Conservation (phyloP, 257 asterid genomes). For the Solanum peruvianum region DNA sequence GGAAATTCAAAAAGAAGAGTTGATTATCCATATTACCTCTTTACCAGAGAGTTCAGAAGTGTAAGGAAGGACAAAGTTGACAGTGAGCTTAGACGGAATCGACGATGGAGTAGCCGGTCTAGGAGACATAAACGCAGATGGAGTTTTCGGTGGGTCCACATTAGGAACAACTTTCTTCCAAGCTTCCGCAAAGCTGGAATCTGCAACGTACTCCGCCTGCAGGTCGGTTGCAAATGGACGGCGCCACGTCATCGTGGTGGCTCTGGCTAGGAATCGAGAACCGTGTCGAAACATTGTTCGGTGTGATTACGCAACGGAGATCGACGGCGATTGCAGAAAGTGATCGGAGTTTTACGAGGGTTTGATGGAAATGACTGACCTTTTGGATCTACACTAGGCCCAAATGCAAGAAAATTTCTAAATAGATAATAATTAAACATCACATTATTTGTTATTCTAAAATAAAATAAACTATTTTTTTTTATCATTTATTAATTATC, state of each 20-base stretch:
- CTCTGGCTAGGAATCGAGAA: conserved; percentile 16
- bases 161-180: conserved; percentile 56
- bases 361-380: not conserved
- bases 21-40: conserved; percentile 27
- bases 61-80: conserved; percentile 80
- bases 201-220: conserved; percentile 32
- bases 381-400: not conserved
- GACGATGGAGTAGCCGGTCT: conserved; percentile 66
- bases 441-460: too few relatives aligned
- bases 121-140: conserved; percentile 51
- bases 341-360: not conserved
- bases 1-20: not conserved
- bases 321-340: conserved; percentile 7
- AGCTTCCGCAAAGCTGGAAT: conserved; percentile 41
- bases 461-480: too few relatives aligned
- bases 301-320: not conserved
- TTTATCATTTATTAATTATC: too few relatives aligned
- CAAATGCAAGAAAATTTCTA: not conserved
- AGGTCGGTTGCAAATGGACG: conserved; percentile 60
- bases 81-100: conserved; percentile 73
- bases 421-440: too few relatives aligned
- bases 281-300: conserved; percentile 47
- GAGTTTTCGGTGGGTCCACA: conserved; percentile 67
- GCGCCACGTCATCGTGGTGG: conserved; percentile 44
- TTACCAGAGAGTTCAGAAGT: conserved; percentile 44